Base-by-base conservation (phyloP, 768 basidiomycete genomes). In the Leccinellum albellum region DNA sequence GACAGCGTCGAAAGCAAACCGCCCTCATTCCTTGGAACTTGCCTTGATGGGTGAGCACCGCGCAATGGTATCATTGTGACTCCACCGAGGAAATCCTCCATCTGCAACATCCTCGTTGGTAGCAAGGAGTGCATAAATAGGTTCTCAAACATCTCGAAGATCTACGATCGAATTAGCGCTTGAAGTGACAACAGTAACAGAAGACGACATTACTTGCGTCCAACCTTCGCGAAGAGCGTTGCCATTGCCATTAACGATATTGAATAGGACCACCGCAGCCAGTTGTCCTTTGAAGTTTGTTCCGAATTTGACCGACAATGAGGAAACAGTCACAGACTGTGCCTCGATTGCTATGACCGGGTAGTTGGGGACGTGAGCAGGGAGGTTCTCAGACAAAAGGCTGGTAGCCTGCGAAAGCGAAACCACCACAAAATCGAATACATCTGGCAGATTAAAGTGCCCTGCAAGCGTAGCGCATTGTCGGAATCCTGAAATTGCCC, bases 41-140 rank as follows among this genome's bases (percentile, higher is more conserved):
- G 73, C 49, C 84, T 82, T 28, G 83, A 78, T 2, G 89, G 83
- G 61, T 85, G 81, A 61, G 82, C 83, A 23, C 91, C 85, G 58
- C 88, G 85, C 45, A 98, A 79, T 24, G 97, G 96, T 63, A 98
- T 98, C 77, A 87, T 88, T 7, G 92, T 89, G 31, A 87, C 84
- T 15, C 94, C 95, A n/a, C 94, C 94, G 9, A 98, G 81, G 76
- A 99, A 98, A 68, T 98, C 97, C 69, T 97, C 96, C 91, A 97
- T 95, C 70, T 96, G 93, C 12, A 97, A 76, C 89, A 99, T 91
- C 50, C 88, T 80, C 10, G 80, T 84, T 0, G 97, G 97, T 17
- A 99, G 77, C 24, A 98, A 78, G 17, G 95, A 95, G 69, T 98
- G 91, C 47, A 98, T 73, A 75, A 98, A 99, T 23, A 99, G 77